A percentile compares a stretch with the other conserved stretches of the same genome.
Conservation (phyloP, 305 asterid species). For the Stenogyne calaminthoides region DNA sequence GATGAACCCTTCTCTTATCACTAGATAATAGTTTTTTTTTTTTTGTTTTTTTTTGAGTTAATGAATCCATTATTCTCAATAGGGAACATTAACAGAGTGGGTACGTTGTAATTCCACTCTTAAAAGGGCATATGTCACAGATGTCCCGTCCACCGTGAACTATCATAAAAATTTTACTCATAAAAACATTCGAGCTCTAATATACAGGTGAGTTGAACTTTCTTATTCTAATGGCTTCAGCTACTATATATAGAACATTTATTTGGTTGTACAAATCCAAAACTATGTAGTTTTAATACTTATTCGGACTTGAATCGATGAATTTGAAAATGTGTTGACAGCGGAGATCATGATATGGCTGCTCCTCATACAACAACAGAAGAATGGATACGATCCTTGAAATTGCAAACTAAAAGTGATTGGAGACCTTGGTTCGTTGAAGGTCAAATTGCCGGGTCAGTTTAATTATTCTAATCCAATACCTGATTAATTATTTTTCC, state of each 20-base stretch:
- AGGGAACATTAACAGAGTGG: conserved; percentile 42
- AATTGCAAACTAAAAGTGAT: neutral
- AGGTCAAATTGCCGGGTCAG: conserved; percentile 33
- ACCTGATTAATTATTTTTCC: neutral
- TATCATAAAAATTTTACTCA: conserved; percentile 28
- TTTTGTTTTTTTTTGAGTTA: neutral
- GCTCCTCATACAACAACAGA: neutral
- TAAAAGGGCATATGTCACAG: neutral
- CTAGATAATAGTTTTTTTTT: neutral
- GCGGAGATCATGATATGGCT: neutral
- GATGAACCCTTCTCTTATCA: neutral
- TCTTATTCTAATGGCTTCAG: neutral
- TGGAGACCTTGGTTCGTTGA: conserved; percentile 22
- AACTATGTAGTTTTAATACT: neutral
- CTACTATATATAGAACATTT: neutral
- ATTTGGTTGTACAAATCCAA: neutral
- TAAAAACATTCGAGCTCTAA: conserved; percentile 30
- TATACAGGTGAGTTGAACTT: conserved; percentile 30
- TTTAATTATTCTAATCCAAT: neutral
- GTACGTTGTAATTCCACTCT: conserved; percentile 32
- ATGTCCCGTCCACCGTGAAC: conserved; percentile 5
- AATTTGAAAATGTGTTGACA: neutral
- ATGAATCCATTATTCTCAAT: neutral
- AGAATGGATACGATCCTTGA: conserved; percentile 19
- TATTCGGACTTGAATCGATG: neutral